Conservation (phyloP, 2,329 filamentous ascomycete genomes). For the Cordyceps farinosa region DNA sequence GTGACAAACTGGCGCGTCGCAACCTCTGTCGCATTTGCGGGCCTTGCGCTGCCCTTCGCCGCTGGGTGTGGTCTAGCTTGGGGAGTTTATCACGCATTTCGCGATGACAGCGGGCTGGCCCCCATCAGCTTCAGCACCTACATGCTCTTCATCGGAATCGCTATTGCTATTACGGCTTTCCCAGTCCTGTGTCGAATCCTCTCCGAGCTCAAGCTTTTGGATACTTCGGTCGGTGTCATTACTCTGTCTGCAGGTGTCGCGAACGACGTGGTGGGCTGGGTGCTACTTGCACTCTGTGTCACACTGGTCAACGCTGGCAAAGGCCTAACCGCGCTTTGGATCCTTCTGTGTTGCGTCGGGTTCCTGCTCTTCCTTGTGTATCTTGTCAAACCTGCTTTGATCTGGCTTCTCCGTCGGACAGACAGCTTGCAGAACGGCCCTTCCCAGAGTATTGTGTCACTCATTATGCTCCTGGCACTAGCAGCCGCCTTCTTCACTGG, state of each 20-base stretch:
- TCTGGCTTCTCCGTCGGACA: slow-evolving; percentile 69
- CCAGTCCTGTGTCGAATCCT: slow-evolving; percentile 92
- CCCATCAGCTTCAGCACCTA: slow-evolving; percentile 53
- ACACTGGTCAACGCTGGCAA: slow-evolving; percentile 84
- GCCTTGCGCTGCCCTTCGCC: slow-evolving; percentile 80
- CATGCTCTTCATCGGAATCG: slow-evolving; percentile 79
- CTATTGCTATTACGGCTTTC: slow-evolving; percentile 87
- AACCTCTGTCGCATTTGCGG: slow-evolving; percentile 70
- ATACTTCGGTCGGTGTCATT: slow-evolving; percentile 80
- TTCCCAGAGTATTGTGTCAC: slow-evolving; percentile 75
- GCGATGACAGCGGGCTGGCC: slow-evolving; percentile 36
- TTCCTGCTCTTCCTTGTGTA: slow-evolving; percentile 75
- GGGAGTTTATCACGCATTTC: slow-evolving; percentile 75
- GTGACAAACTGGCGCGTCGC: slow-evolving; percentile 78
- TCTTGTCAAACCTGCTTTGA: slow-evolving; percentile 67
- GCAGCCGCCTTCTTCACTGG: slow-evolving; percentile 80
- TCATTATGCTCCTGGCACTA: slow-evolving; percentile 77
- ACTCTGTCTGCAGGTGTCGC: slow-evolving; percentile 87
- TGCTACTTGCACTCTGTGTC: slow-evolving; percentile 87
- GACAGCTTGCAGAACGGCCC: slow-evolving; percentile 84
- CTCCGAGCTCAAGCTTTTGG: slow-evolving; percentile 81
- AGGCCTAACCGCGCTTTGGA: slow-evolving; percentile 79
- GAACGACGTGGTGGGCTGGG: slow-evolving; percentile 79
- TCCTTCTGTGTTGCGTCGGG: slow-evolving; percentile 70
- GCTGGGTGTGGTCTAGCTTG: slow-evolving; percentile 76